phyloP scores from a whole-genome alignment of 2,329 filamentous ascomycete genomes.

The Pseudogymnoascus sp. region DNA sequence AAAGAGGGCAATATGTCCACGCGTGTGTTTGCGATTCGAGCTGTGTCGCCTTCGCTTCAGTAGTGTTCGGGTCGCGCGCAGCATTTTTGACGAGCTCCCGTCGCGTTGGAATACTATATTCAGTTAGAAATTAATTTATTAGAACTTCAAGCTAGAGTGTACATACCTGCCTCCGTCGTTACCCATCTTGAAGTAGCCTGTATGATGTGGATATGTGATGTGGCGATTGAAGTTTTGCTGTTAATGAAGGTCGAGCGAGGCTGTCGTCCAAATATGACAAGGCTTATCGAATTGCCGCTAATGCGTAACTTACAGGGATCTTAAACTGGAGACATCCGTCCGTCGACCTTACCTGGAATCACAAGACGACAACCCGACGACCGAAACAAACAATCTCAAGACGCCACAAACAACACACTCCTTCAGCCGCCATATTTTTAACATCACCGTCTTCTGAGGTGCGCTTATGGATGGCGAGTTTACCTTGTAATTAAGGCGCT shows the following conservation, averaged over 20 bases:
- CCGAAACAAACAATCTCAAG: slow-evolving; percentile 7
- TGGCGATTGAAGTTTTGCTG: not conserved
- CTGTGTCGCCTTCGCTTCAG: slow-evolving; percentile 80
- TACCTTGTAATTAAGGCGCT: slow-evolving; percentile 17
- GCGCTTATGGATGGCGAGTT: slow-evolving; percentile 22
- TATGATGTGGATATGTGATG: not conserved
- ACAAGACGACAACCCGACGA: slow-evolving; percentile 1
- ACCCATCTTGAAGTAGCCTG: slow-evolving; percentile 54
- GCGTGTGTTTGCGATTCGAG: slow-evolving; percentile 77
- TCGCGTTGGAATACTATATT: slow-evolving; percentile 72
- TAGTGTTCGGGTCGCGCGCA: slow-evolving; percentile 69
- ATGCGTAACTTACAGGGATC: slow-evolving; percentile 5
- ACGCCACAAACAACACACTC: not conserved
- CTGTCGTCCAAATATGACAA: slow-evolving; percentile 1
- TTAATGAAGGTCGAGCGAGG: not conserved
- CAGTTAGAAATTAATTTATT: slow-evolving; percentile 10
- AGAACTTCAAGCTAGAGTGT: not conserved
- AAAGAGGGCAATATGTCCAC: slow-evolving; percentile 85
- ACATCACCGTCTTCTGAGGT: not conserved
- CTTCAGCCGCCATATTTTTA: not conserved
- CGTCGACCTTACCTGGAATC: not conserved
- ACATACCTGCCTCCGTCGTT: slow-evolving; percentile 80
- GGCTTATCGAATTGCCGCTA: slow-evolving; percentile 3
- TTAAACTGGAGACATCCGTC: not conserved
- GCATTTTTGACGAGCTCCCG: slow-evolving; percentile 94